phyloP scores from a whole-genome alignment of 2,329 filamentous ascomycete genomes.

The Fusarium ambrosium region DNA sequence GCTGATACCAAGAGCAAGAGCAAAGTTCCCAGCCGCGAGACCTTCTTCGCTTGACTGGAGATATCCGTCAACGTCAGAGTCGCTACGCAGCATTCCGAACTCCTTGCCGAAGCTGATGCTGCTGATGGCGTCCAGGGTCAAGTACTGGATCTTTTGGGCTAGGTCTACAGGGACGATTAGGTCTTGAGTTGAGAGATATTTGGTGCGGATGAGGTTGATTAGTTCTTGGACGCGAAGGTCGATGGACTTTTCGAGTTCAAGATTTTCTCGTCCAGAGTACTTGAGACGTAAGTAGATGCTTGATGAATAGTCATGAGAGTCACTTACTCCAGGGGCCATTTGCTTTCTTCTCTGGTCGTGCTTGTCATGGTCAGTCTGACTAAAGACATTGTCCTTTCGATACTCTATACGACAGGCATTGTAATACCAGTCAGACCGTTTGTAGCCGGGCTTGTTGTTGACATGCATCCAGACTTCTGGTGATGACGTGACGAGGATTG shows the following conservation, averaged over 20 bases:
- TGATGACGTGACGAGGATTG: slow-evolving; percentile 62
- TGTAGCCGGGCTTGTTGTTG: slow-evolving; percentile 58
- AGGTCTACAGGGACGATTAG: slow-evolving; percentile 58
- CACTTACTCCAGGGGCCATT: slow-evolving; percentile 64
- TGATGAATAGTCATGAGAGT: accelerated
- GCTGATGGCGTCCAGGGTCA: slow-evolving; percentile 68
- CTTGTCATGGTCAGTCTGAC: slow-evolving; percentile 61
- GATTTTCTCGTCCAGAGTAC: slow-evolving; percentile 70
- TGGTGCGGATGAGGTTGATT: slow-evolving; percentile 58
- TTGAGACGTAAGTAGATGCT: slow-evolving; percentile 32
- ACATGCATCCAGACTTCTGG: slow-evolving; percentile 61
- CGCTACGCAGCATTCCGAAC: slow-evolving; percentile 62
- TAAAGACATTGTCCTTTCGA: slow-evolving; percentile 66
- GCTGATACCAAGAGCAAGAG: slow-evolving; percentile 47
- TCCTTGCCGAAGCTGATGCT: slow-evolving; percentile 63
- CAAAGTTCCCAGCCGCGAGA: slow-evolving; percentile 44
- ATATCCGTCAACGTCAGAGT: slow-evolving; percentile 60
- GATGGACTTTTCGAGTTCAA: slow-evolving; percentile 62
- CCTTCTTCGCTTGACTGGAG: slow-evolving; percentile 53
- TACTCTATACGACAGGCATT: slow-evolving; percentile 63
- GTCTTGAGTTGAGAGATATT: slow-evolving; percentile 56
- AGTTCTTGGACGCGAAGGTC: slow-evolving; percentile 62
- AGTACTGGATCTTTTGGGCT: slow-evolving; percentile 61
- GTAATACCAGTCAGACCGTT: slow-evolving; percentile 58
- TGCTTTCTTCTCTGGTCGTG: slow-evolving; percentile 62